Evolutionary conservation across 352 stramenopile genomes (phyloP), one percentile per base, ranked within the genome.

Genomic region (Paralagenidium karlingii): DNA sequence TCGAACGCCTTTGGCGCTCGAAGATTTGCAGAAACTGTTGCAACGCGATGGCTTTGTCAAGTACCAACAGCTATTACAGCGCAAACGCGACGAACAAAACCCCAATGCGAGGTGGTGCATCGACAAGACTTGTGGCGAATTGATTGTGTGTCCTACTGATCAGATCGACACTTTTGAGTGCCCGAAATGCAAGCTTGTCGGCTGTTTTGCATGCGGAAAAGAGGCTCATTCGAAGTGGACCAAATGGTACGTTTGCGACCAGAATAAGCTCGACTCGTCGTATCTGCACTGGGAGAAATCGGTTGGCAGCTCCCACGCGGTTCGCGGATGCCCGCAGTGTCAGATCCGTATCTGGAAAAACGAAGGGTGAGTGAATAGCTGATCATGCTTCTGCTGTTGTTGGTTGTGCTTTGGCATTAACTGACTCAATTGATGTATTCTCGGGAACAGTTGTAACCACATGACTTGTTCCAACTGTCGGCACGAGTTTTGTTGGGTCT

Each of bases 301-400:
- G 7, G 60, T 85, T 24, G 68, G 68, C 25, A 58, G 63, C 22
- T 41, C 55, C 8, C 60, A 58, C 9, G 55, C 68, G 3, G 68
- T 85, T 24, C 71, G 71, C 5, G 47, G 51, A 8, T 82, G 71
- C 46, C 71, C 71, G 8, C 53, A 63, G 13, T 85, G 71, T 34
- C 42, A 60, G 9, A 78, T 85, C 58, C 58, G 65, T 31, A 85
- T 85, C 40, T 85, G 71, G 71, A 85, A 82, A 53, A 74, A 57
- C 27, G 71, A 85, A 43, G 70, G 70, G 11, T 68, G 49, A 34
- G 45, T 30, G 15, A 18, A 6, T 16, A 21, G 29, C 12, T 4
- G 1, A 11, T 47, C 12, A 15, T 40, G 16, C 4, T 11, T 8
- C 18, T n/a, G 19, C 18, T 34, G 16, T 37, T 3, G 31, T 25